phyloP scores from a whole-genome alignment of 2,329 filamentous ascomycete genomes.

The Colletotrichum ledebouriae region DNA sequence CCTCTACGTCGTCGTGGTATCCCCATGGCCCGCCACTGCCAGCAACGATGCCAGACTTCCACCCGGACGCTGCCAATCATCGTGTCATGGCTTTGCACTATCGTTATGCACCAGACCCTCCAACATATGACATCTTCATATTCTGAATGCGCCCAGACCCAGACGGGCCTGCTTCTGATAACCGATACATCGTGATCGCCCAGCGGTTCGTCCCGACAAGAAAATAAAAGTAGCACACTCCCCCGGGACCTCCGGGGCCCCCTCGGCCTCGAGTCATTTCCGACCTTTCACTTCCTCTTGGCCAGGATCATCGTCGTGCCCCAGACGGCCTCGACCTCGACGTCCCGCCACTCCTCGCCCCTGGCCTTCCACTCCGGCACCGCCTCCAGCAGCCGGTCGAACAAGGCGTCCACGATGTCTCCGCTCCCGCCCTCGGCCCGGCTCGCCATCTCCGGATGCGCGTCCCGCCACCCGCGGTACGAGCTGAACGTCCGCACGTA shows the following conservation, averaged over 20 bases:
- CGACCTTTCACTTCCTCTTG: constrained; percentile 53
- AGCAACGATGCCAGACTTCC: constrained; percentile 1
- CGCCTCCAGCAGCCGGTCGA: constrained; percentile 68
- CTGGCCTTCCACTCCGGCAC: constrained; percentile 65
- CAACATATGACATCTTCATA: not conserved
- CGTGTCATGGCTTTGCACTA: constrained; percentile 16
- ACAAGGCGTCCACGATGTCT: constrained; percentile 73
- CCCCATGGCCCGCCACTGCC: constrained; percentile 1
- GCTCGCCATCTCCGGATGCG: constrained; percentile 63
- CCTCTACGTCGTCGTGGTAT: not conserved
- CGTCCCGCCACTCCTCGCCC: constrained; percentile 65
- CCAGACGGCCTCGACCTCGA: constrained; percentile 71
- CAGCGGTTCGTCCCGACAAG: constrained; percentile 28
- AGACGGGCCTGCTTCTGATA: not conserved
- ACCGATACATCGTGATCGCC: constrained; percentile 18
- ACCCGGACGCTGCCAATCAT: constrained; percentile 14
- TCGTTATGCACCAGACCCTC: constrained; percentile 18
- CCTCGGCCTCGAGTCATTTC: constrained; percentile 30
- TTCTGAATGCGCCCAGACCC: not conserved
- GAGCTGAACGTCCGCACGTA: constrained; percentile 73
- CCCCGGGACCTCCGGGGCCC: not conserved
- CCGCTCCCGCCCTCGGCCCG: constrained; percentile 68
- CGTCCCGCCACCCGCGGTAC: constrained; percentile 70
- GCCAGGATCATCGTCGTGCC: constrained; percentile 72
- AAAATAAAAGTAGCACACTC: not conserved